Evolutionary conservation across 768 basidiomycete genomes (phyloP), one percentile per base, ranked within the genome.

Genomic region (Leccinum obscurum): DNA sequence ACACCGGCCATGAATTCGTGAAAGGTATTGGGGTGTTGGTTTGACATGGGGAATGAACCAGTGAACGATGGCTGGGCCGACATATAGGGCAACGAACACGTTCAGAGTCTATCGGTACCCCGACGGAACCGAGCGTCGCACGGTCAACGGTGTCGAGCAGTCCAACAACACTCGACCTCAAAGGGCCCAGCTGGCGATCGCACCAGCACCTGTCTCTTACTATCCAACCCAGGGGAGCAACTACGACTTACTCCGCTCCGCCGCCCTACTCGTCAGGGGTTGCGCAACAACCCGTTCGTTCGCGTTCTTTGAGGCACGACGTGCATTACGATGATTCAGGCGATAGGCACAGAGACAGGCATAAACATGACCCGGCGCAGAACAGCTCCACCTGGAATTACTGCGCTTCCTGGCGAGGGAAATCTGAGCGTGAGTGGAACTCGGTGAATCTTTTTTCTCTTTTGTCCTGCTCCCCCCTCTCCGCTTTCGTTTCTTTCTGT

Each of bases 71-170:
- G 26, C 26, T 26, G 26, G 53, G 54, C 57, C n/a, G 30, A 20
- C 30, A 52, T 50, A 34, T 62, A 92, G 90, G 90, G 90, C 3
- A 90, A 90, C 64, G 88, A 90, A 66, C 88, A 91, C 69, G 76
- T 88, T 52, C 85, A 26, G 26, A 26, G 26, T 81, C 11, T 83
- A 85, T 55, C 85, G 79, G 8, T 83, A 81, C 58, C 83, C 86
- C 6, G 88, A 92, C 57, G 90, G 90, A 9, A 82, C 83, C 48
- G 80, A 89, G 67, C 75, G 84, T 3, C 79, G 80, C 66, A 87
- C 83, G 15, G 77, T 93, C 66, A 91, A 93, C 59, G 90, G 90
- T 10, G 71, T 88, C 34, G 80, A 82, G 11, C 81, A 80, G 55
- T 56, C 72, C 4, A 34, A 63, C 4, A 34, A 63, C 4, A 20